Evolutionary conservation across 306 rosid genomes (phyloP), one percentile per base, ranked within the genome.

Genomic region (Crataegus laevigata): DNA sequence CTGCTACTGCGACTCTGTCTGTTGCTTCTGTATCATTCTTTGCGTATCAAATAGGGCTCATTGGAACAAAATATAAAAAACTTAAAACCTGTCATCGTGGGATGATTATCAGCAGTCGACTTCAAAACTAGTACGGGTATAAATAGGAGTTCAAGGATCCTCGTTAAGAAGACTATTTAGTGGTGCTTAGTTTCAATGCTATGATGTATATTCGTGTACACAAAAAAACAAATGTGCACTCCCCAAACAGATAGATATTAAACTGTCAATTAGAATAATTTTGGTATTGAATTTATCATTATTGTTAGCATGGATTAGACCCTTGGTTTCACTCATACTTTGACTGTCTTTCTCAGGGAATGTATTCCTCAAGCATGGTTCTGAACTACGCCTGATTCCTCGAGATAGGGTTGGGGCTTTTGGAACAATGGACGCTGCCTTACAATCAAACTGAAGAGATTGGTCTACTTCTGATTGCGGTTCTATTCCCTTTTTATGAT

Each of bases 311-410:
- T 75, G 52, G 26, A 3, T 30, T 17, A 32, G 43, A 19, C 36
- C 29, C 51, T 38, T 43, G 55, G 42, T 52, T 67, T 43, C 77
- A 36, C 47, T 42, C 21, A 40, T 24, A 5, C 3, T 29, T 64
- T 69, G 36, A 40, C 69, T 67, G 34, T 26, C 59, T 45, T 69
- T 59, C 68, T 29, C 75, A 88, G 91, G 91, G 29, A 88, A 88
- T 75, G 89, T 88, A 52, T 88, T 88, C 81, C 91, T 88, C 58
- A 88, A 88, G 76, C 91, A 88, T 73, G 91, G 91, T 65, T 85
- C 89, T 0, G 89, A 88, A 73, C 76, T 85, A 29, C 91, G 91
- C 73, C 85, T 88, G 69, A 85, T 88, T 74, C 91, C 89, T 75
- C 89, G 91, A 11, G 87, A 85, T 68, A 79, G 91, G 74, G 89